Evolutionary conservation across 108 stramenopile species (phyloP).

Genomic region (Poteriospumella lacustris): DNA sequence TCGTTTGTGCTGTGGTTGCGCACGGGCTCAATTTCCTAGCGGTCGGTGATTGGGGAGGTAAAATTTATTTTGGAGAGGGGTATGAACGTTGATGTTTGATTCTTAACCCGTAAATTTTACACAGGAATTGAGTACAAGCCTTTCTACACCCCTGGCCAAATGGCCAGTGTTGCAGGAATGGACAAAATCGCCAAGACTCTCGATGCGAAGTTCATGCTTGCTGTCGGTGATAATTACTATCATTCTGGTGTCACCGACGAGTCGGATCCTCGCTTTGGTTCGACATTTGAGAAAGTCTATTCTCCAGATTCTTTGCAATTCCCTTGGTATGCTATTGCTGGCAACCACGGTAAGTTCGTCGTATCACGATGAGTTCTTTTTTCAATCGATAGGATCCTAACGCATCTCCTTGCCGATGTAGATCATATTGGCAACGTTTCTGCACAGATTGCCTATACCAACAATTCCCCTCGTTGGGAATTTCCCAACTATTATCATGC

Average conservation of each 20-base stretch:
- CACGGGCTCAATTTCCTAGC: conserved; percentile 11
- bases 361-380: background rate
- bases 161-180: conserved; percentile 1
- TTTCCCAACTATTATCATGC: conserved; percentile 18
- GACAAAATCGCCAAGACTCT: background rate
- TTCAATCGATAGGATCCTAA: background rate
- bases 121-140: background rate
- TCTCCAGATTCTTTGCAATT: background rate
- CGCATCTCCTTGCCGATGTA: background rate
- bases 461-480: background rate
- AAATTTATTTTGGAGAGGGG: too few species aligned
- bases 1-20: too few species aligned
- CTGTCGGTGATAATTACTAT: conserved; percentile 27
- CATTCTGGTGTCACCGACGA: background rate
- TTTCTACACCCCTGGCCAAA: conserved; percentile 4
- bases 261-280: background rate
- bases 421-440: conserved; percentile 20
- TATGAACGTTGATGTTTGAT: too few species aligned
- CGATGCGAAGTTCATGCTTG: background rate
- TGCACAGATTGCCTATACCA: conserved; percentile 3
- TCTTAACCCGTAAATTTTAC: background rate
- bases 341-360: conserved; percentile 23
- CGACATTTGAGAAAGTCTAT: background rate
- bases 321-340: conserved; percentile 18
- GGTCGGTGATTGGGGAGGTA: conserved; percentile 29